Evolutionary conservation across 306 rosid genomes (phyloP).

Genomic region (Acacia melanoxylon): DNA sequence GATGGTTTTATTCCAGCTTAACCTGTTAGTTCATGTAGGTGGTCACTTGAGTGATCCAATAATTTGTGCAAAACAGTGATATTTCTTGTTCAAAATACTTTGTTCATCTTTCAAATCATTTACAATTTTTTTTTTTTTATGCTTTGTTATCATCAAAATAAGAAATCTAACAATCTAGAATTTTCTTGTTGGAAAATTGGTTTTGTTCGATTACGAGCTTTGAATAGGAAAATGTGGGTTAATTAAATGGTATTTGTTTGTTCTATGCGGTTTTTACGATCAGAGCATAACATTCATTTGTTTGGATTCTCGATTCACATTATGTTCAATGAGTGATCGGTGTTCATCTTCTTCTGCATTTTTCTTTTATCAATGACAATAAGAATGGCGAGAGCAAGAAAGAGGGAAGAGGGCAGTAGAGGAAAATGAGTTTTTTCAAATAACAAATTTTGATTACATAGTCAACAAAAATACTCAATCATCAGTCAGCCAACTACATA

Average conservation of each 20-base stretch:
- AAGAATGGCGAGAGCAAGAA: not conserved
- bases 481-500: no score
- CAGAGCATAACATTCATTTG: slow-evolving; percentile 3
- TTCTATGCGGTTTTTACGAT: not conserved
- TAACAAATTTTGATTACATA: no score
- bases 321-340: not conserved
- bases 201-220: not conserved
- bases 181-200: not conserved
- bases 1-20: rapidly evolving
- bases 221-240: slow-evolving; percentile 9
- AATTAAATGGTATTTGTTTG: not conserved
- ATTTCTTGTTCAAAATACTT: no score
- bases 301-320: not conserved
- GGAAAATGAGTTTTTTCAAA: no score
- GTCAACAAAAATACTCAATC: no score
- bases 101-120: no score
- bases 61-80: no score
- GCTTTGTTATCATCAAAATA: no score
- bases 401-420: no score
- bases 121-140: no score
- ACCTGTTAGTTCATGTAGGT: rapidly evolving
- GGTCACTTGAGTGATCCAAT: no score
- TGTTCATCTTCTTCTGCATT: not conserved
- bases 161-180: not conserved
- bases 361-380: not conserved